Percentiles rank a stretch among this genome's conserved stretches.
Conservation (phyloP, 768 basidiomycete species). For the Plicaturopsis crispa region DNA sequence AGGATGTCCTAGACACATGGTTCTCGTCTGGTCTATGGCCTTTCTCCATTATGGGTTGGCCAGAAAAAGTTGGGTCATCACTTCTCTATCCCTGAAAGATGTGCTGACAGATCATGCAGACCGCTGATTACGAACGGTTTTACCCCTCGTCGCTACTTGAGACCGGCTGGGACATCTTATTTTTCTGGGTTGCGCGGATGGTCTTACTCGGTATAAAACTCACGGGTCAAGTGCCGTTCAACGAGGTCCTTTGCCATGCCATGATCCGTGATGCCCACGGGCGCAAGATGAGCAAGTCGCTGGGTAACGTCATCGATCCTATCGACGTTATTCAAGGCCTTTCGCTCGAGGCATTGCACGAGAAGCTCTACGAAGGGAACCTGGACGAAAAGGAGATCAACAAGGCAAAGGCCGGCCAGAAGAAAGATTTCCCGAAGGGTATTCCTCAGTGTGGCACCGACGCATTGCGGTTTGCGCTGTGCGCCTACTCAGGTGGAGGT, state of each 20-base stretch:
- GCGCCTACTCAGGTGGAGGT: conserved; percentile 92
- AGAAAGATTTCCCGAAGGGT: conserved; percentile 98
- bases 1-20: conserved; percentile 98
- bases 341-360: conserved; percentile 70
- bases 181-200: conserved; percentile 99
- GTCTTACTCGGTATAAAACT: conserved; percentile 85
- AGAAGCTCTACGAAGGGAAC: conserved; percentile 86
- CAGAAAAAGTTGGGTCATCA: conserved; percentile 60
- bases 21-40: conserved; percentile 98
- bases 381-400: conserved; percentile 87
- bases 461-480: conserved; percentile 90
- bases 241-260: conserved; percentile 94
- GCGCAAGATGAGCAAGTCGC: conserved; percentile 97
- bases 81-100: too few species aligned
- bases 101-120: conserved; percentile 32
- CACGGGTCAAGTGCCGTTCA: conserved; percentile 89
- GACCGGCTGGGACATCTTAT: conserved; percentile 99
- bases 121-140: conserved; percentile 68
- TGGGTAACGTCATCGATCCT: conserved; percentile 97
- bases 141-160: conserved; percentile 90
- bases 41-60: conserved; percentile 97
- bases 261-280: conserved; percentile 99
- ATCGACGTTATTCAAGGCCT: conserved; percentile 89
- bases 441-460: conserved; percentile 99
- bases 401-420: conserved; percentile 92